phyloP scores from a whole-genome alignment of 345 rosid genomes.

The Syzygium aqueum region DNA sequence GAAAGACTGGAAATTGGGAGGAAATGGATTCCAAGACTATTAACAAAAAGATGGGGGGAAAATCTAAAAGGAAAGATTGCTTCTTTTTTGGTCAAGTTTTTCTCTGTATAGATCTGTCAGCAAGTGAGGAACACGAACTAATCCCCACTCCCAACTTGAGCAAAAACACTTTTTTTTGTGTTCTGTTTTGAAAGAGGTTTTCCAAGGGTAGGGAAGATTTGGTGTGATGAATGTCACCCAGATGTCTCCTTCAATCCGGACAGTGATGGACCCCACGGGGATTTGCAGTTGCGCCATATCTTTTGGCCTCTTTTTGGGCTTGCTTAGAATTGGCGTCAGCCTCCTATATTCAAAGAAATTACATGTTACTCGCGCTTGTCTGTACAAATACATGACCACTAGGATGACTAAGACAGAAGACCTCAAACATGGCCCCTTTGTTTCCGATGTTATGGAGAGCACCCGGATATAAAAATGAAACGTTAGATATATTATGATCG shows the following conservation, averaged over 20 bases:
- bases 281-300: not conserved
- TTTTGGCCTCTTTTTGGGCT: not conserved
- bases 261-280: slow-evolving; percentile 4
- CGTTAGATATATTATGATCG: not conserved
- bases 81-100: not conserved
- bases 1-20: not conserved
- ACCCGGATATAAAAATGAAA: not conserved
- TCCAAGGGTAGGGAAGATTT: not conserved
- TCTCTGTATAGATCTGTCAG: not conserved
- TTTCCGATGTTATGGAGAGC: not conserved
- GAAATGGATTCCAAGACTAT: not conserved
- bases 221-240: not conserved
- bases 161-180: not conserved
- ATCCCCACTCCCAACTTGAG: not conserved
- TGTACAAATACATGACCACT: not conserved
- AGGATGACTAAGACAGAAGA: not conserved
- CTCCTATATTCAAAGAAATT: not conserved
- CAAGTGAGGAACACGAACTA: not conserved
- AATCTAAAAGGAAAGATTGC: not conserved
- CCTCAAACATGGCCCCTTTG: not conserved
- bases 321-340: not conserved
- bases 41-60: not conserved
- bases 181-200: not conserved
- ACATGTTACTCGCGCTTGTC: not conserved
- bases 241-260: slow-evolving; percentile 33